Percentiles rank a stretch among this genome's conserved stretches.
These are phyloP conservation scores for Brassica carinata DNA, from an alignment of 345 rosid genomes.

Conservation along the genomic window DNA sequence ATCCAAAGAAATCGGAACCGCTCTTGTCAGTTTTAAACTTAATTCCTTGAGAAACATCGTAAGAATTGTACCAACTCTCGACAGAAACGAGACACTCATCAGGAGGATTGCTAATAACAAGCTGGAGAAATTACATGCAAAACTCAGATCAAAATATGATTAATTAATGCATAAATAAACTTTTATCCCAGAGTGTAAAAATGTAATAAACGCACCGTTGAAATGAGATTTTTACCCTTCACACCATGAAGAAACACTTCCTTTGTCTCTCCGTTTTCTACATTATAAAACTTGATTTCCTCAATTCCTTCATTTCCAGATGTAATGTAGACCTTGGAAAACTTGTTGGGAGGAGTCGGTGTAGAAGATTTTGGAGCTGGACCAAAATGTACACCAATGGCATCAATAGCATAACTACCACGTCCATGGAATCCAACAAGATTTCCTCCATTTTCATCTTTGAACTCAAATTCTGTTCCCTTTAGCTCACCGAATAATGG, in stretches of 20 bases:
- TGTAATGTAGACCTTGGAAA: slow-evolving; percentile 1
- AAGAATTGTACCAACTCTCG: slow-evolving; percentile 8
- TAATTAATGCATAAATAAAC: background rate
- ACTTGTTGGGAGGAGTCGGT: background rate
- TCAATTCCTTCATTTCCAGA: background rate
- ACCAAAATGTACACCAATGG: slow-evolving; percentile 9
- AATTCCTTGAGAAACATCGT: slow-evolving; percentile 19
- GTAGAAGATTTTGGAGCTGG: slow-evolving; percentile 1
- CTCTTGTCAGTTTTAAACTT: slow-evolving; percentile 27
- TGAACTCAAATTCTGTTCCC: background rate
- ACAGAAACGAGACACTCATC: slow-evolving; percentile 21
- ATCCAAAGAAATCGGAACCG: slow-evolving; percentile 18
- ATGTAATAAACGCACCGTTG: slow-evolving; percentile 4
- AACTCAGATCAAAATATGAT: background rate
- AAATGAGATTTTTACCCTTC: background rate
- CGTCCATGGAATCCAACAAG: slow-evolving; percentile 39
- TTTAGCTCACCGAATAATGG: background rate
- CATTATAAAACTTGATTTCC: slow-evolving; percentile 18
- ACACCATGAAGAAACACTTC: slow-evolving; percentile 10
- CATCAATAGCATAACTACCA: slow-evolving; percentile 14
- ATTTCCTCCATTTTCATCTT: slow-evolving; percentile 33
- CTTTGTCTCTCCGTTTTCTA: slow-evolving; percentile 4
- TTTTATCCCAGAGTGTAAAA: background rate
- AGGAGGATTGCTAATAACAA: slow-evolving; percentile 16
- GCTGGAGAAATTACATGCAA: background rate